phyloP scores from a whole-genome alignment of 495 filamentous ascomycete genomes.

The Aspergillus asperescens region DNA sequence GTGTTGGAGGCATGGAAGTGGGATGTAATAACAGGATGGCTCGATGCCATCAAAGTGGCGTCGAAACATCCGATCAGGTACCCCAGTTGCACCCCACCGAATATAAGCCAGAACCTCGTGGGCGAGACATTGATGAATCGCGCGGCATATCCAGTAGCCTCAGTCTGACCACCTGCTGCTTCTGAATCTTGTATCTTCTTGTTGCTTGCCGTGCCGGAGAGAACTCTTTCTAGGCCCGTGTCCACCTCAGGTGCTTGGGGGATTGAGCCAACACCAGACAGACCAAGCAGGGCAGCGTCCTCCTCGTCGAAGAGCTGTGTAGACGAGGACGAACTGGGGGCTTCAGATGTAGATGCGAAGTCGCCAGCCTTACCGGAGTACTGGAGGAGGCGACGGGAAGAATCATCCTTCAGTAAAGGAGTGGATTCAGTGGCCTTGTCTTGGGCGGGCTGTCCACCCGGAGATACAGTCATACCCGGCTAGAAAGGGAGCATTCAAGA shows the following conservation, averaged over 20 bases:
- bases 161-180: constrained; percentile 5
- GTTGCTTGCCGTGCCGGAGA: constrained; percentile 14
- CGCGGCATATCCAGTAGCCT: constrained; percentile 25
- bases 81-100: constrained; percentile 42
- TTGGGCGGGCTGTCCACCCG: constrained; percentile 1
- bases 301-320: constrained; percentile 15
- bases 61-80: constrained; percentile 62
- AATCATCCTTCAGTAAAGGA: constrained; percentile 19
- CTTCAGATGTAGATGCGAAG: constrained; percentile 6
- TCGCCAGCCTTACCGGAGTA: constrained; percentile 9
- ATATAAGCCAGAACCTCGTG: constrained; percentile 49
- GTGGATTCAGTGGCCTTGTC: constrained; percentile 21
- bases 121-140: constrained; percentile 45
- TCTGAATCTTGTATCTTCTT: constrained; percentile 14
- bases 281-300: constrained; percentile 19
- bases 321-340: constrained; percentile 19
- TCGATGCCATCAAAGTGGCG: constrained; percentile 74
- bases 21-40: constrained; percentile 75
- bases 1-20: constrained; percentile 69
- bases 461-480: constrained; percentile 13
- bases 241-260: constrained; percentile 31
- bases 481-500: too few relatives aligned
- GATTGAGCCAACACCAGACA: constrained; percentile 28
- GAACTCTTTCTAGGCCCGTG: constrained; percentile 24
- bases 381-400: not conserved